Conservation (phyloP, 2,329 filamentous ascomycete genomes). For the Cladosporium sp. region DNA sequence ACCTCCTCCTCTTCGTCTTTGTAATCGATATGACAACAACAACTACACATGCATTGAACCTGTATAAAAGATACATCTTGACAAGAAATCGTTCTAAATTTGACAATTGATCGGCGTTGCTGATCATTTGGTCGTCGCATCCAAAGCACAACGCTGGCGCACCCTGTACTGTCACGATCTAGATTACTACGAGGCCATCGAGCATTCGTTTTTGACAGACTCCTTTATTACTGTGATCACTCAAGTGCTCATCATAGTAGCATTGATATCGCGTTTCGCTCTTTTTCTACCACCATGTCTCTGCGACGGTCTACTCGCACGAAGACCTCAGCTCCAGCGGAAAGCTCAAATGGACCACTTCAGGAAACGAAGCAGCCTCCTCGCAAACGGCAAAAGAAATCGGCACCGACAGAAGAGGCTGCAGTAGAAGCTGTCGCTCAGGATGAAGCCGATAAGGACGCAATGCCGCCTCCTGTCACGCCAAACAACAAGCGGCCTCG, state of each 20-base stretch:
- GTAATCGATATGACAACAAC: background rate
- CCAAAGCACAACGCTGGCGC: background rate
- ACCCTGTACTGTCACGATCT: background rate
- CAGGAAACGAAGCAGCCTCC: slow-evolving; percentile 12
- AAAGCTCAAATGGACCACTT: background rate
- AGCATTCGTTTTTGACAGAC: background rate
- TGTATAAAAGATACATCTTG: no score
- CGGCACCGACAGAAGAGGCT: slow-evolving; percentile 16
- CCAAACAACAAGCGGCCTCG: slow-evolving; percentile 26
- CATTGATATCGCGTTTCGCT: background rate
- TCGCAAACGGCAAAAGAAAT: slow-evolving; percentile 22
- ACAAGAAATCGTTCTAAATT: no score
- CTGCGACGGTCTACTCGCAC: slow-evolving; percentile 51
- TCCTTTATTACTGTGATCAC: no score
- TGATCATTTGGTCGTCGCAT: background rate
- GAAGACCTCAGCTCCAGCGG: slow-evolving; percentile 13
- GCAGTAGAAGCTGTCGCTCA: slow-evolving; percentile 13
- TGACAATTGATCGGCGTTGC: background rate
- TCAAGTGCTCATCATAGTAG: background rate
- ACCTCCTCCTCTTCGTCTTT: background rate
- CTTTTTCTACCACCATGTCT: slow-evolving; percentile 40
- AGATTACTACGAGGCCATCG: background rate
- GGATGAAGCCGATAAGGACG: slow-evolving; percentile 12
- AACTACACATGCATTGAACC: background rate
- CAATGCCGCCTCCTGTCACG: slow-evolving; percentile 29